Evolutionary conservation across 352 stramenopile genomes (phyloP), one percentile per base, ranked within the genome.

Genomic region (Thraustotheca clavata): DNA sequence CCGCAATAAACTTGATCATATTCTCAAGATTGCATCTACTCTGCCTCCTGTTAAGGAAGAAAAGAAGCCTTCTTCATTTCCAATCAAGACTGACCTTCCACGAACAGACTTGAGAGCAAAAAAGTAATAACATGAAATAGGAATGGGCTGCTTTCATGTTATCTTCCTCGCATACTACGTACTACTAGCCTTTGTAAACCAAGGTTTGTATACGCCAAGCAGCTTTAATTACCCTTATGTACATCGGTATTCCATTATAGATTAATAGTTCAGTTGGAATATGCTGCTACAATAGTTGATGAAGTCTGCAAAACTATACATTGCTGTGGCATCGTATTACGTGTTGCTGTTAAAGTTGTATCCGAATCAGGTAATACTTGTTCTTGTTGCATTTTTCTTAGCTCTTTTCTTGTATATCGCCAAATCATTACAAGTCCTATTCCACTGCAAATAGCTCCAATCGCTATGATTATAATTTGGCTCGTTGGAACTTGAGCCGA

Each of bases 1-100:
- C 72, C 81, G 84, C 68, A 73, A 83, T 33, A 94, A 91, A 59
- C 77, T 94, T 36, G 84, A 94, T 63, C 86, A 82, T 62, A 85
- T 94, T 76, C 89, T 94, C 70, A 90, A 62, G 34, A n/a, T 62
- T 5, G 29, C 26, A 2, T 9, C 32, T n/a, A 43, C 50, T 20
- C 18, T 26, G 27, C 18, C 20, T 18, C 34, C 27, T 7, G 7
- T 38, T 22, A 62, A 5, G 39, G 20, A 18, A 14, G 18, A 59
- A 18, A n/a, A 46, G n/a, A 36, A 36, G 52, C 12, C 27, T n/a
- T 48, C 27, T 34, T 18, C 52, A 22, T 62, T 31, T 26, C 52
- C 52, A 16, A 18, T 62, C 11, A 35, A 39, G 18, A 35, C 52
- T 20, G 52, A 62, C 22, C 35, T 62, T 12, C 52, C 52, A 4